Percentiles rank a stretch among this genome's conserved stretches.
Evolutionary conservation across 768 basidiomycete genomes (phyloP).

Genomic region (Tylopilus cervinicoccineus): DNA sequence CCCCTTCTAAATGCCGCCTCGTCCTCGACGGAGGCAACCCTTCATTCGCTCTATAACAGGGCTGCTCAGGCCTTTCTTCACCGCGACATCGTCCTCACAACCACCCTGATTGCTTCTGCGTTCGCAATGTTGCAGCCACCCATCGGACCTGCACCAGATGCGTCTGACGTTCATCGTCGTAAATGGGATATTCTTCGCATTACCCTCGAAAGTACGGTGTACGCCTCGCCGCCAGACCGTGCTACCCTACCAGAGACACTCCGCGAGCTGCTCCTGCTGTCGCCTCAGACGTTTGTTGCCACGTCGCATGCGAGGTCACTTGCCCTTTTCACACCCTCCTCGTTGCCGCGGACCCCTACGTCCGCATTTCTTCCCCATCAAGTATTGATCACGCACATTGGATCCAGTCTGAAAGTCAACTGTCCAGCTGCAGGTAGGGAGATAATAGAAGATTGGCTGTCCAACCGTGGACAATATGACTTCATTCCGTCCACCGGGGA

Average conservation of each 20-base stretch:
- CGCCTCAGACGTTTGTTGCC: slow-evolving; percentile 55
- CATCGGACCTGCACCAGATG: slow-evolving; percentile 30
- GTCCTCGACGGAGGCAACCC: slow-evolving; percentile 42
- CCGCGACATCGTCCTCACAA: slow-evolving; percentile 63
- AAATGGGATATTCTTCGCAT: slow-evolving; percentile 90
- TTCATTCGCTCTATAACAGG: slow-evolving; percentile 71
- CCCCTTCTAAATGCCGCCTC: slow-evolving; percentile 6
- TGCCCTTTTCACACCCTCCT: slow-evolving; percentile 57
- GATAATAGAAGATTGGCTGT: slow-evolving; percentile 79
- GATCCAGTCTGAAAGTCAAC: slow-evolving; percentile 65
- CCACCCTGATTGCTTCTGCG: slow-evolving; percentile 63
- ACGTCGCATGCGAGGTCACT: slow-evolving; percentile 62
- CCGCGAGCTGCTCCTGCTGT: slow-evolving; percentile 49
- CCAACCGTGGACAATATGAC: slow-evolving; percentile 44
- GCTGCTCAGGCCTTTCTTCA: slow-evolving; percentile 78
- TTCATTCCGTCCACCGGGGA: slow-evolving; percentile 35
- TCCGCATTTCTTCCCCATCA: slow-evolving; percentile 64
- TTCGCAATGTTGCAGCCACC: slow-evolving; percentile 56
- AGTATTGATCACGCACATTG: slow-evolving; percentile 65
- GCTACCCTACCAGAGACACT: slow-evolving; percentile 47
- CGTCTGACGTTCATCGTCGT: slow-evolving; percentile 49
- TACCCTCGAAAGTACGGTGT: slow-evolving; percentile 74
- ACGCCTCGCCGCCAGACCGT: slow-evolving; percentile 46
- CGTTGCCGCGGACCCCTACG: slow-evolving; percentile 34
- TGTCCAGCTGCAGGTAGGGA: slow-evolving; percentile 56